These are phyloP conservation scores for Thelonectria olida DNA, from an alignment of 2,329 filamentous ascomycete genomes.

Conservation along the genomic window DNA sequence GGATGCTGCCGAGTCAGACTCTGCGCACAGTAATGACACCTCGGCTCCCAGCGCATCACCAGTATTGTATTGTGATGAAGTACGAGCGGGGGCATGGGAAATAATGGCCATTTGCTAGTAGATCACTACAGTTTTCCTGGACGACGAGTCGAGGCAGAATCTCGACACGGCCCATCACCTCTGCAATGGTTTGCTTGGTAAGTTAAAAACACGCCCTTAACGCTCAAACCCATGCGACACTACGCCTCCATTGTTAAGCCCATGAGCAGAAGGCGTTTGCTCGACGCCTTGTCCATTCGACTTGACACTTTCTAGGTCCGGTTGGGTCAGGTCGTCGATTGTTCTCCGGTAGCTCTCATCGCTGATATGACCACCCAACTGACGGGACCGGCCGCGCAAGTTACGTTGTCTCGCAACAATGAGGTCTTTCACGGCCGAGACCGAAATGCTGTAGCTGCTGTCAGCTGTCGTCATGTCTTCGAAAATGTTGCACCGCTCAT, in stretches of 20 bases:
- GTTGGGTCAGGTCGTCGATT: background rate
- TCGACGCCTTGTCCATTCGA: background rate
- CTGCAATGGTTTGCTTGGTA: background rate
- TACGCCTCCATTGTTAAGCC: background rate
- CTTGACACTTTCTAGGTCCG: background rate
- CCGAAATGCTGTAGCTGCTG: conserved; percentile 34
- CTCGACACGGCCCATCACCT: background rate
- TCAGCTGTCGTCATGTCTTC: conserved; percentile 37
- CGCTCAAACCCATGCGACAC: background rate
- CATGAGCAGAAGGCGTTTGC: background rate
- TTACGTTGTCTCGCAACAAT: conserved; percentile 30
- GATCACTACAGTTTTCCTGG: no score
- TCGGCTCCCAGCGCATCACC: no score
- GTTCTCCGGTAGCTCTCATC: conserved; percentile 7
- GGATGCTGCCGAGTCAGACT: no score
- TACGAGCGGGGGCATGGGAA: no score
- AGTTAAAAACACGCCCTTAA: background rate
- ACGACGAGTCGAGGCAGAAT: no score
- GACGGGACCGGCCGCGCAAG: conserved; percentile 15
- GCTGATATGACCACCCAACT: conserved; percentile 20
- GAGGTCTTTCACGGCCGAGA: conserved; percentile 38
- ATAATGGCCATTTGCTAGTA: no score
- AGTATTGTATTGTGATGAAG: no score
- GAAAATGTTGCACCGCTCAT: conserved; percentile 35
- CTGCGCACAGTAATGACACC: no score